Evolutionary conservation across 2,329 filamentous ascomycete species (phyloP).

Genomic region (Verticillium albo-atrum): DNA sequence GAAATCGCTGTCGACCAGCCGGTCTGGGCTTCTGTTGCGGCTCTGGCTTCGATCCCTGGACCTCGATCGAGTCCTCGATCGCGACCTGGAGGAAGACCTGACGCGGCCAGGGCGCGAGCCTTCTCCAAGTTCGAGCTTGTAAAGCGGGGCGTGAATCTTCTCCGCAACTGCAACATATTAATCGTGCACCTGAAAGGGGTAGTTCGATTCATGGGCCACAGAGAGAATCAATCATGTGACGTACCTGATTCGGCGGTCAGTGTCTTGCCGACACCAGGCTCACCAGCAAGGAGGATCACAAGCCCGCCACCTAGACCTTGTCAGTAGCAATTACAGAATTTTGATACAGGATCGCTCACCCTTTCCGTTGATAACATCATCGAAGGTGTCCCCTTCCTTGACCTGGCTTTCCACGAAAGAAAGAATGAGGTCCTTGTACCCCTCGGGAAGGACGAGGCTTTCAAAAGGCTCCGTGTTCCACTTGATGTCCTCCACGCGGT

Average conservation of each 20-base stretch:
- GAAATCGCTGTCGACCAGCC: slow-evolving; percentile 41
- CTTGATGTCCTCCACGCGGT: slow-evolving; percentile 35
- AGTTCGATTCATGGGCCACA: no score
- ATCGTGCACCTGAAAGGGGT: no score
- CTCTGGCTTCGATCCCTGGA: background rate
- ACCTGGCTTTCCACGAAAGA: slow-evolving; percentile 44
- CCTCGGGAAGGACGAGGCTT: slow-evolving; percentile 41
- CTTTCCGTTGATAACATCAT: slow-evolving; percentile 49
- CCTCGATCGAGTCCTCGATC: background rate
- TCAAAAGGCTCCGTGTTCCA: slow-evolving; percentile 46
- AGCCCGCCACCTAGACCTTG: background rate
- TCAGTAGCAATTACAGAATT: background rate
- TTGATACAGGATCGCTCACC: slow-evolving; percentile 21
- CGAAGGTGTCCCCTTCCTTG: slow-evolving; percentile 34
- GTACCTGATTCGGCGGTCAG: slow-evolving; percentile 2
- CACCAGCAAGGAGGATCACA: slow-evolving; percentile 5
- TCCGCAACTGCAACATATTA: slow-evolving; percentile 24
- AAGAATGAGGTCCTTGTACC: slow-evolving; percentile 46
- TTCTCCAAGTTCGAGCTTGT: slow-evolving; percentile 51
- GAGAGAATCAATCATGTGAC: no score
- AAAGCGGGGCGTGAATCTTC: slow-evolving; percentile 29
- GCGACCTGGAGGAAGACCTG: background rate
- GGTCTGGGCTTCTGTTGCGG: slow-evolving; percentile 13
- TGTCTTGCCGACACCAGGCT: slow-evolving; percentile 9
- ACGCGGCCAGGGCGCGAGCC: slow-evolving; percentile 54